Base-by-base conservation (phyloP, 495 filamentous ascomycete species). In the Aspergillus funiculosus region DNA sequence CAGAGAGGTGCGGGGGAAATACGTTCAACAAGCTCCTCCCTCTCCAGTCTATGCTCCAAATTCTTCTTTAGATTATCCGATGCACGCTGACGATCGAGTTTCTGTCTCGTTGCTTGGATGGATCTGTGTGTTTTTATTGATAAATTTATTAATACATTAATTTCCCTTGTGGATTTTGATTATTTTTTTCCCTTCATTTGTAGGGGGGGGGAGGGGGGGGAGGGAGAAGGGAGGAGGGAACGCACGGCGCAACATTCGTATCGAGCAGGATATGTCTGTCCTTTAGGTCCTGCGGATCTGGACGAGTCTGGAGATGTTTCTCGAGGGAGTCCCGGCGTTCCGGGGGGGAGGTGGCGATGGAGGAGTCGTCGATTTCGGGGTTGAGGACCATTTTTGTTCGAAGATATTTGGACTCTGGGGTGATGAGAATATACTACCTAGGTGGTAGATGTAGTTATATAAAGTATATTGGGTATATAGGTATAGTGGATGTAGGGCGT, bases 301-400 rank as follows among this genome's bases (percentile, higher is more conserved):
- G 89, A 27, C 89, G 84, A 44, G 78, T 78, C 58, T 83, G 78
- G 46, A 94, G 76, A 56, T 90, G 86, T 55, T 85, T 87, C 67
- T 92, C 87, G 22, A 95, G 79, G n/a, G 85, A 89, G 69, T 94
- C 83, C 64, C 86, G 86, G 54, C 89, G 83, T 53, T 81, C 81
- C 48, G 76, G 69, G 42, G 85, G 78, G n/a, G 85, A 82, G 29
- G 53, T 53, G 13, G 54, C 43, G 46, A 69, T 55, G 31, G 69
- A 57, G 37, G 62, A 62, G 15, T 68, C 55, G 55, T 73, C 68
- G 55, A 72, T 53, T 14, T 37, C 32, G 28, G 51, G 29, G 35
- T 46, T 57, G 37, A 20, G 10, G 40, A 51, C 52, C 62, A 67
- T 48, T 27, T 41, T 37, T 3, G 18, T 4, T 37, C 10, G 19